Evolutionary conservation across 164 flowering plant species (phyloP), one percentile per base, ranked within the genome.

Genomic region (Vitis cinerea): DNA sequence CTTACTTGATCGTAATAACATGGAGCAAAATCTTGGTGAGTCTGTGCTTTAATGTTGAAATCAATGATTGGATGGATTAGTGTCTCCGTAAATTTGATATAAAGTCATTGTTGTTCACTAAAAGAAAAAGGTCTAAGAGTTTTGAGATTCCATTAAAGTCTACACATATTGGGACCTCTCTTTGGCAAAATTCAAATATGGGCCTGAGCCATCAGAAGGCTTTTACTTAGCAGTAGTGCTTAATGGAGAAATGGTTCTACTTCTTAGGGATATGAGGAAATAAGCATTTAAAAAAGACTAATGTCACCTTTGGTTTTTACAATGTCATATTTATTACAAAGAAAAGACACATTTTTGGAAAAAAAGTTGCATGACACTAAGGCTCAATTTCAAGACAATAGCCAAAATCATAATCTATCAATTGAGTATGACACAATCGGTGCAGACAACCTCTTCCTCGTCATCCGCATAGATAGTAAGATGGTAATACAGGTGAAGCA

Each of bases 231-330:
- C 49, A 29, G 10, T 65, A 23, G 59, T 65, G 23, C 31, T 27
- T n/a, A 52, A 23, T 23, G 27, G 2, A 23, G 2, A 23, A 2
- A 23, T 23, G 2, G 27, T 23, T 23, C 27, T 23, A 65, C 68
- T 65, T 52, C 37, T 65, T 1, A 59, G 60, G 16, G 68, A 65
- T 65, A 19, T 53, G 68, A 53, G 30, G 47, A 65, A 65, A 54
- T 47, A 52, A 53, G 68, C 68, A 23, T 12, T 65, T 23, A 12
- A 65, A 53, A 47, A 65, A 37, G 68, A 54, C 53, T 19, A 65
- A 54, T 65, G 19, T 48, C 19, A 19, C 15, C 55, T 23, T 23
- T 23, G 27, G 27, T 23, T 23, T 23, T 23, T 23, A 23, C 27
- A 23, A 23, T 23, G 27, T 11, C 56, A 13, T 11, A 8, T 53